Evolutionary conservation across 352 stramenopile genomes (phyloP), one percentile per base, ranked within the genome.

Genomic region (Hyaloperonospora arabidopsidis): DNA sequence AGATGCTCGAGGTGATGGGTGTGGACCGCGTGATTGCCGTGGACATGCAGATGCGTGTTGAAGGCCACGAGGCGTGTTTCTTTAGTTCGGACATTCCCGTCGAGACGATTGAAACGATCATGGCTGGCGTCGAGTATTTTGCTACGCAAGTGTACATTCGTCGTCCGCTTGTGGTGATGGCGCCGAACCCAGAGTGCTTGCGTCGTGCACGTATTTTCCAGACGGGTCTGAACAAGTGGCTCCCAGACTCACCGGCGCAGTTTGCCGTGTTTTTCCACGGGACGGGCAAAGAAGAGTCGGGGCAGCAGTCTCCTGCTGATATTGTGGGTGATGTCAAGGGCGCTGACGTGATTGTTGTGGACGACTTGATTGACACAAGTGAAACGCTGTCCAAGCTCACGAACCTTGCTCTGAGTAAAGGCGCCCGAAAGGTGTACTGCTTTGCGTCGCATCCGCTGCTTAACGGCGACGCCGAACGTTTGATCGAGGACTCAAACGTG

Each of bases 1-100:
- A 92, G 68, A 96, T 97, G 86, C 69, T 97, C 21, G 84, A 97
- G 64, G 89, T 96, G 36, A 96, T 97, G 82, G 92, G 92, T 40
- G 92, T 97, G 22, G 92, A 97, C 63, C 84, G 84, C 48, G 86
- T 97, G 41, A 96, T 97, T 59, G 84, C 86, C 2, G 87, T 97
- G 11, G 92, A 97, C 61, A 63, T 97, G 15, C 87, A 97, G 67
- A 76, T 94, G 59, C 89, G 87, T 48, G 84, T 87, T 53, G 84
- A 95, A 39, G 81, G 74, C 29, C 84, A 95, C 48, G 88, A 96
- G 38, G 82, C 86, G 18, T 94, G 82, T 46, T 97, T 97, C 66
- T 97, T 97, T 57, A 91, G 82, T 67, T 89, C 85, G 43, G 67
- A 84, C 43, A 72, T 95, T 32, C 87, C 92, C 2, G 89, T 97